Base-by-base conservation (phyloP, 1,284 basidiomycete genomes). In the Tausonia pullulans region DNA sequence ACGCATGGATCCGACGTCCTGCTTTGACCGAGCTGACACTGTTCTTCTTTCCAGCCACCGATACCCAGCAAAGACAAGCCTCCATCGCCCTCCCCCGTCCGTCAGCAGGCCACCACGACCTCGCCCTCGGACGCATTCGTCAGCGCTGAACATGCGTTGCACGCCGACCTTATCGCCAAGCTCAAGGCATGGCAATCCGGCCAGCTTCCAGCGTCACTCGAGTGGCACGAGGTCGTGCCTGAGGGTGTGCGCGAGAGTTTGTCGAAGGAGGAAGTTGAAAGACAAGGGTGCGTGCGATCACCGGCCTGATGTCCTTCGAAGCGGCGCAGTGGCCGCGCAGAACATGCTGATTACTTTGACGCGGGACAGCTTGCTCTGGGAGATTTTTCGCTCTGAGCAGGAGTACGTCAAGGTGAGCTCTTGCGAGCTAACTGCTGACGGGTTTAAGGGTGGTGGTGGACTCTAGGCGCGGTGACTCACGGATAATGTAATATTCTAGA, bases 201-300 rank as follows among this genome's bases (percentile, higher is more conserved):
- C 8, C 0, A 13, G 14, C 14, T 66, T 9, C 54, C 65, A 7
- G 40, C 61, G 40, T 13, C n/a, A 16, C 45, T 62, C 13, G 65
- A 66, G 40, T 66, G 65, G 65, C 58, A 62, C 50, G 65, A 66
- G 52, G 49, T 66, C 50, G 61, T 66, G 5, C 65, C 65, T 0
- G 7, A 6, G 3, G 41, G 9, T 8, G 54, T 62, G 7, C 49
- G 59, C 10, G 44, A 39, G 5, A 44, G 11, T 39, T 14, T 65
- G 6, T 43, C 46, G 3, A 55, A 53, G 57, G 48, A 46, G 56
- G 60, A 60, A n/a, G 48, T 53, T 0, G 64, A 65, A 41, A 61
- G 64, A 10, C 64, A 65, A 43, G 64, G 27, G 27, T 27, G 27
- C 27, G 27, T 27, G 27, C 27, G 27, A 27, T 27, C 27, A 27